These are phyloP conservation scores for Teunomyces pallodes DNA, from an alignment of 805 yeast genomes.

Conservation along the genomic window DNA sequence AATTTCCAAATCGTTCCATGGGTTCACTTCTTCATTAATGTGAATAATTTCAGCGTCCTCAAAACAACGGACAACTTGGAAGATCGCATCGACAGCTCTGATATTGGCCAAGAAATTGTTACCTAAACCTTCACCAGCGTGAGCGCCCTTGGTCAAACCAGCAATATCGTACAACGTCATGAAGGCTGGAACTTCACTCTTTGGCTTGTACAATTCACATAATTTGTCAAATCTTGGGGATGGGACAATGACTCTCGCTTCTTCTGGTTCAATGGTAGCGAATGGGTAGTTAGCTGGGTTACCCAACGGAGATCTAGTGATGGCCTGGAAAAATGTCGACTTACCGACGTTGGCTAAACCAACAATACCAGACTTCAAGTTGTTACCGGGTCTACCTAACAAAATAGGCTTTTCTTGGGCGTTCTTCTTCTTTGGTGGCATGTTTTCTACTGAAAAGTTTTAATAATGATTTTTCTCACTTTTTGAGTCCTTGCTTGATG, in stretches of 20 bases:
- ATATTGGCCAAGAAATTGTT: constrained; percentile 95
- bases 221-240: constrained; percentile 82
- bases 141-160: constrained; percentile 95
- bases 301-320: constrained; percentile 89
- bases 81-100: constrained; percentile 96
- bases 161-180: constrained; percentile 96
- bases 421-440: constrained; percentile 76
- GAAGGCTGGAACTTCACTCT: constrained; percentile 85
- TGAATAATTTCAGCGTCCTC: constrained; percentile 98
- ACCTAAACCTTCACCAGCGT: constrained; percentile 96
- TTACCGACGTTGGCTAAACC: constrained; percentile 96
- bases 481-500: not conserved
- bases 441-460: constrained; percentile 20
- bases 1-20: constrained; percentile 90
- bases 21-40: constrained; percentile 90
- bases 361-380: constrained; percentile 70
- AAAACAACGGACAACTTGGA: constrained; percentile 96
- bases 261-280: constrained; percentile 98
- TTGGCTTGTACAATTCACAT: constrained; percentile 72
- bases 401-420: constrained; percentile 66
- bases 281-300: constrained; percentile 98
- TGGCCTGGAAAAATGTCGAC: constrained; percentile 95
- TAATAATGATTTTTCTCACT: not conserved
- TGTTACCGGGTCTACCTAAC: constrained; percentile 72
- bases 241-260: constrained; percentile 93